Percentiles rank a stretch among this genome's conserved stretches.
These are phyloP conservation scores for Pugionium cornutum DNA, from an alignment of 345 rosid genomes.

Conservation along the genomic window DNA sequence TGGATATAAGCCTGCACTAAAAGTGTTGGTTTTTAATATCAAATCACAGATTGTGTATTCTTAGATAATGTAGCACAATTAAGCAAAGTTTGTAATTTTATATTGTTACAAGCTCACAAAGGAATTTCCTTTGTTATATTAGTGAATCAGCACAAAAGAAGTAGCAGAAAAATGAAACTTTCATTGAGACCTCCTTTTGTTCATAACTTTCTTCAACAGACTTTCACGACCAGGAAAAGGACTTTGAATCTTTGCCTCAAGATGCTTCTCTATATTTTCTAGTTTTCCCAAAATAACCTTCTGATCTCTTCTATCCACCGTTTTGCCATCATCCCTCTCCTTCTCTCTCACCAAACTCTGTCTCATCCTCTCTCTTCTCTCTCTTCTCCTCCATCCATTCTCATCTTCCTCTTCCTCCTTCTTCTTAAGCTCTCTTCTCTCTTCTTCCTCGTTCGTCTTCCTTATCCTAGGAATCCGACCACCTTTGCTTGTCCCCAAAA, in stretches of 20 bases:
- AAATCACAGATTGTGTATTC: too few relatives aligned
- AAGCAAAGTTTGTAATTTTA: too few relatives aligned
- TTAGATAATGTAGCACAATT: too few relatives aligned
- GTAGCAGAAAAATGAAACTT: not conserved
- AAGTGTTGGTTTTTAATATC: too few relatives aligned
- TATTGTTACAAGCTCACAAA: too few relatives aligned
- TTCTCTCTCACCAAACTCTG: constrained; percentile 26
- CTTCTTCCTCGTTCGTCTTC: constrained; percentile 8
- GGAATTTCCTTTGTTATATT: too few relatives aligned
- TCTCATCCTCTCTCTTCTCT: constrained; percentile 46
- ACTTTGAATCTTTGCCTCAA: constrained; percentile 41
- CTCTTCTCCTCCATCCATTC: constrained; percentile 33
- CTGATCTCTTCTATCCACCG: constrained; percentile 22
- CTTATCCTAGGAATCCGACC: constrained; percentile 68
- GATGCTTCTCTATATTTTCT: constrained; percentile 22
- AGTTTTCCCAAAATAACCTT: constrained; percentile 42
- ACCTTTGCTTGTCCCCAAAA: constrained; percentile 71
- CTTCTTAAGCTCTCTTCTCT: constrained; percentile 16
- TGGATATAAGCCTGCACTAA: too few relatives aligned
- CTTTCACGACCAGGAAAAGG: constrained; percentile 76
- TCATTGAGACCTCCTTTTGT: constrained; percentile 33
- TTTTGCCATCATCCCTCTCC: constrained; percentile 30
- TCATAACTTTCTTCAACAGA: constrained; percentile 51
- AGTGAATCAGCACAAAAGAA: too few relatives aligned
- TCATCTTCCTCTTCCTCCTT: constrained; percentile 32